Conservation (phyloP, 345 rosid species). For the Laguncularia racemosa region DNA sequence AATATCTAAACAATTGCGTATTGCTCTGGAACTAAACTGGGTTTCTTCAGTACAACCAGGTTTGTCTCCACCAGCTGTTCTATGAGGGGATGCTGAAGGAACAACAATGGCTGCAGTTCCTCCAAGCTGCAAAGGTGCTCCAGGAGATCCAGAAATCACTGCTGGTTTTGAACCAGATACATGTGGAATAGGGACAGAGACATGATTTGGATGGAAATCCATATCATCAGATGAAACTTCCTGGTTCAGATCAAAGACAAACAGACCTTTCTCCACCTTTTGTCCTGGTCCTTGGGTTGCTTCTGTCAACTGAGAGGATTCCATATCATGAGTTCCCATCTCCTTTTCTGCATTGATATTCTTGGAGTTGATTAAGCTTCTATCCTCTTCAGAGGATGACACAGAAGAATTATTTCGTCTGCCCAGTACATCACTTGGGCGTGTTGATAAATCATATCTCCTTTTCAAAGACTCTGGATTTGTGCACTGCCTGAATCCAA, state of each 20-base stretch:
- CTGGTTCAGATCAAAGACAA: constrained; percentile 78
- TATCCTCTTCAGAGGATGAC: constrained; percentile 25
- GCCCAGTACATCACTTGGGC: constrained; percentile 30
- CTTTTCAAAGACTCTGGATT: constrained; percentile 41
- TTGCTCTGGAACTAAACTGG: constrained; percentile 34
- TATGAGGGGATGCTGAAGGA: constrained; percentile 57
- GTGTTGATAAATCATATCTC: constrained; percentile 17
- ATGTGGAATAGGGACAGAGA: constrained; percentile 39
- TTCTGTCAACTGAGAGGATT: constrained; percentile 48
- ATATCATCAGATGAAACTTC: constrained; percentile 70
- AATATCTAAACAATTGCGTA: constrained; percentile 43
- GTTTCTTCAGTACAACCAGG: constrained; percentile 25
- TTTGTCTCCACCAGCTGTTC: constrained; percentile 32
- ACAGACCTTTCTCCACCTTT: constrained; percentile 44
- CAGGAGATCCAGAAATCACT: constrained; percentile 46
- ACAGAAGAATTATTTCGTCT: constrained; percentile 38
- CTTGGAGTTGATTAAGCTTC: constrained; percentile 21
- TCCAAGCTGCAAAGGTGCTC: constrained; percentile 55
- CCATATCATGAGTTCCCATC: constrained; percentile 37
- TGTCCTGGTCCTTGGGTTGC: constrained; percentile 45
- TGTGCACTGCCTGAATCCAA: constrained; percentile 32
- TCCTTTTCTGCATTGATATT: constrained; percentile 26
- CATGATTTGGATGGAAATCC: constrained; percentile 37
- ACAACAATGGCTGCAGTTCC: constrained; percentile 75
- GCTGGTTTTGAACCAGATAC: constrained; percentile 58